A percentile compares a stretch with the other conserved stretches of the same genome.
Evolutionary conservation across 2,329 filamentous ascomycete genomes (phyloP).

Genomic region (Verticillium klebahnii): DNA sequence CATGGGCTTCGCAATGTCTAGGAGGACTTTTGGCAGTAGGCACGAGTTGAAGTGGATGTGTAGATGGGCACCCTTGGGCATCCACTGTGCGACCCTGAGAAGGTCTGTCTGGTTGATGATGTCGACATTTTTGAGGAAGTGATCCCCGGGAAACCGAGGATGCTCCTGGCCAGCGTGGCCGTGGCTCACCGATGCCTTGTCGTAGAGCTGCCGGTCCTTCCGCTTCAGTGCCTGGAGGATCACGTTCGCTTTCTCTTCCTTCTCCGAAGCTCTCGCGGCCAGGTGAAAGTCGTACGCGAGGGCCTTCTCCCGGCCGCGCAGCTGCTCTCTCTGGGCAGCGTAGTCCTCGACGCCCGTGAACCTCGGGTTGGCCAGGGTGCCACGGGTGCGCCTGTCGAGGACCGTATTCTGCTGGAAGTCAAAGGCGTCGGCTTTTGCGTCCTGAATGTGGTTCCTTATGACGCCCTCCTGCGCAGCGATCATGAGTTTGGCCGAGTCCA

Average conservation of each 20-base stretch:
- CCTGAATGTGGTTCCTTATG: background rate
- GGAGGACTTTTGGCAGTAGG: conserved; percentile 54
- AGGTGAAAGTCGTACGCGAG: conserved; percentile 37
- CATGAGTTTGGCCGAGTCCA: background rate
- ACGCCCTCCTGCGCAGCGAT: background rate
- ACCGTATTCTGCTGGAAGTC: background rate
- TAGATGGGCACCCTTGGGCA: conserved; percentile 70
- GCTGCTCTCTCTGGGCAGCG: conserved; percentile 19
- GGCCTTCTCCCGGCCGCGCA: conserved; percentile 26
- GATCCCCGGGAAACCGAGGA: conserved; percentile 43
- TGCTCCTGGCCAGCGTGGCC: conserved; percentile 41
- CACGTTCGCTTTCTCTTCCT: conserved; percentile 31
- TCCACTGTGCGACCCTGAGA: conserved; percentile 47
- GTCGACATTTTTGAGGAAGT: conserved; percentile 52
- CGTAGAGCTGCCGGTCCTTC: conserved; percentile 34
- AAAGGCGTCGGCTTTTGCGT: background rate
- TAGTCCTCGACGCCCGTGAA: conserved; percentile 21
- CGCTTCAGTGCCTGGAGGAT: conserved; percentile 33
- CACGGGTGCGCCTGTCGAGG: background rate
- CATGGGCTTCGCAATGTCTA: conserved; percentile 51
- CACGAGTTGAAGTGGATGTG: conserved; percentile 80
- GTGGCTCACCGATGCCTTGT: conserved; percentile 18
- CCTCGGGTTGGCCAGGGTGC: background rate
- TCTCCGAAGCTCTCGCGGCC: conserved; percentile 21
- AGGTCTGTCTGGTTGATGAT: conserved; percentile 53